Evolutionary conservation across 2,329 filamentous ascomycete genomes (phyloP), one percentile per base, ranked within the genome.

Genomic region (Talaromyces sp.): DNA sequence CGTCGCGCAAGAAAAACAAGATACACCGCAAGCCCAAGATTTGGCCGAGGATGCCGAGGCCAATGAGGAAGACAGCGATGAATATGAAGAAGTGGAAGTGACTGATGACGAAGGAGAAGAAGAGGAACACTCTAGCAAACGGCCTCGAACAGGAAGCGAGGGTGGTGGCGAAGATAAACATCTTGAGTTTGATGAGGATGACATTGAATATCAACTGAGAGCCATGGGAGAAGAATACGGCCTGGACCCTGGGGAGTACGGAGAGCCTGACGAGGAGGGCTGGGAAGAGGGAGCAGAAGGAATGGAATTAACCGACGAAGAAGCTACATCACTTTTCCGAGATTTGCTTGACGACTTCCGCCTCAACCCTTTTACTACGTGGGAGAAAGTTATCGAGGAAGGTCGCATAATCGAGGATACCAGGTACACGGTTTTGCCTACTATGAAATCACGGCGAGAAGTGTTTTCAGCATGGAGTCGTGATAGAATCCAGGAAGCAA

Each of bases 181-280:
- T 1, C 77, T 94, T 8, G 93, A 97, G 68, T 96, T 96, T 68
- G 90, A 89, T 59, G 94, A 97, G 73, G 93, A 92, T 57, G 94
- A 99, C 69, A 95, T 99, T 67, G 92, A 91, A 38, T 92, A 88
- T 70, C 94, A 99, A 70, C 81, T 99, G 12, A 90, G 90, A 57
- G 88, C 90, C 27, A 96, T 97, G 90, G 91, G 89, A 58, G 84
- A 89, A 65, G 88, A 91, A n/a, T 92, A 92, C 66, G 90, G 86
- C 0, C 80, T 92, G 31, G 90, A 91, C 43, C 86, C 86, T 0
- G 90, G 86, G 56, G 89, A 92, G 68, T 91, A 91, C 69, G 89
- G 88, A 61, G 87, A 88, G 62, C 71, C 69, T 1, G 86, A 83
- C 10, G 75, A 78, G 43, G 79, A 78, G 14, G 77, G 75, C 31